Evolutionary conservation across 306 rosid genomes (phyloP).

Genomic region (Biancaea sappan): DNA sequence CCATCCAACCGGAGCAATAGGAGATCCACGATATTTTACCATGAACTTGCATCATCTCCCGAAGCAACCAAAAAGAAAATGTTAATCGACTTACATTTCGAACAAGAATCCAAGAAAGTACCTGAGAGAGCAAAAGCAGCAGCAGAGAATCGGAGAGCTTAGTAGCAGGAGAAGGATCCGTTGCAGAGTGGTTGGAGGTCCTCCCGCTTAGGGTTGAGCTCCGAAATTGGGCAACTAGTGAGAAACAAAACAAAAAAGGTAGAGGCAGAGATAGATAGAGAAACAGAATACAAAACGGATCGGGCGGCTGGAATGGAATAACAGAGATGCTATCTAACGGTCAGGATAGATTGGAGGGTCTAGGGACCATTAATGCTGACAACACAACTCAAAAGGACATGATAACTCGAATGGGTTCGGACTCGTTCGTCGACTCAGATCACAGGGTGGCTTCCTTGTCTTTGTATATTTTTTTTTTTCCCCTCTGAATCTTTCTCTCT

Average conservation of each 20-base stretch:
- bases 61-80: not conserved
- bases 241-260: constrained; percentile 7
- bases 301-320: constrained; percentile 49
- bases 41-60: constrained; percentile 14
- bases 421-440: constrained; percentile 45
- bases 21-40: constrained; percentile 18
- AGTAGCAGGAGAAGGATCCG: constrained; percentile 18
- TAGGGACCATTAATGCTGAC: constrained; percentile 50
- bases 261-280: constrained; percentile 4
- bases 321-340: constrained; percentile 63
- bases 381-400: constrained; percentile 41
- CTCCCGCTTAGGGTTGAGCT: constrained; percentile 35
- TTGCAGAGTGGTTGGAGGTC: not conserved
- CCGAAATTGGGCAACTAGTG: constrained; percentile 34
- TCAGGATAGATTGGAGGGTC: constrained; percentile 37
- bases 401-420: constrained; percentile 37
- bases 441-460: constrained; percentile 9
- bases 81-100: constrained; percentile 1
- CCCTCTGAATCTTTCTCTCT: constrained; percentile 28
- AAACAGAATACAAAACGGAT: constrained; percentile 18
- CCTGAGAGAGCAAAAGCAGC: constrained; percentile 26
- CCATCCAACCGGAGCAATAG: not conserved
- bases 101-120: constrained; percentile 48
- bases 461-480: not conserved
- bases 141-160: not conserved